Percentiles rank a stretch among this genome's conserved stretches.
phyloP scores from a whole-genome alignment of 306 rosid species.

The Trichosanthes cucumerina region DNA sequence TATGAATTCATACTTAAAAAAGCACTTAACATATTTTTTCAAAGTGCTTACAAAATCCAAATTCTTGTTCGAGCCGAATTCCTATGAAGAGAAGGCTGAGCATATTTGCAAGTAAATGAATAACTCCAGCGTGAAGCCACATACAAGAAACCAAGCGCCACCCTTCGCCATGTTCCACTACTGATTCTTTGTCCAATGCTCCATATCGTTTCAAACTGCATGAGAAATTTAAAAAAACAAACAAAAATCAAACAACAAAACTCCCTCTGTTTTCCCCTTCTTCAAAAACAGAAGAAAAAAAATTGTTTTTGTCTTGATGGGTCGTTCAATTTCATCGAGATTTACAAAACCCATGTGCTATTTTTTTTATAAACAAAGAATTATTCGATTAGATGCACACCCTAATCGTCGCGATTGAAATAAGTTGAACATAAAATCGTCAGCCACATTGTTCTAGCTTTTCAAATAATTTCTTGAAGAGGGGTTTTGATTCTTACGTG shows the following conservation, averaged over 20 bases:
- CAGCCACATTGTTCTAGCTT: not conserved
- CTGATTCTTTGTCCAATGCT: conserved; percentile 39
- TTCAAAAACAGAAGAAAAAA: not conserved
- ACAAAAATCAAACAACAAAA: not conserved
- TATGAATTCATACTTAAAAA: not conserved
- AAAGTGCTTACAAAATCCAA: conserved; percentile 58
- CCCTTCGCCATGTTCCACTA: conserved; percentile 35
- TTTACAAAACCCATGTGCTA: not conserved
- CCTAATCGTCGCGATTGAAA: too few species aligned
- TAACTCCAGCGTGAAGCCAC: conserved; percentile 91
- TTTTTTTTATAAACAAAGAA: not conserved
- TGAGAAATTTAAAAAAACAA: not conserved
- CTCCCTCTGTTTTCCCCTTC: not conserved
- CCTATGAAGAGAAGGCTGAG: conserved; percentile 71
- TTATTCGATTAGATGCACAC: not conserved
- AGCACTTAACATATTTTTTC: not conserved
- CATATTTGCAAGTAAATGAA: conserved; percentile 73
- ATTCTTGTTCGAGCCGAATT: conserved; percentile 73
- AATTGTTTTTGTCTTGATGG: not conserved
- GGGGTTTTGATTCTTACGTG: conserved; percentile 29
- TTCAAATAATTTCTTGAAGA: not conserved
- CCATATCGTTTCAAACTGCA: conserved; percentile 56
- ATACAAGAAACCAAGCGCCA: conserved; percentile 80
- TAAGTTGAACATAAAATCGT: not conserved
- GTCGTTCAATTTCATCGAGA: not conserved